Conservation (phyloP, 2,329 filamentous ascomycete genomes). For the Acrodontium crateriforme region DNA sequence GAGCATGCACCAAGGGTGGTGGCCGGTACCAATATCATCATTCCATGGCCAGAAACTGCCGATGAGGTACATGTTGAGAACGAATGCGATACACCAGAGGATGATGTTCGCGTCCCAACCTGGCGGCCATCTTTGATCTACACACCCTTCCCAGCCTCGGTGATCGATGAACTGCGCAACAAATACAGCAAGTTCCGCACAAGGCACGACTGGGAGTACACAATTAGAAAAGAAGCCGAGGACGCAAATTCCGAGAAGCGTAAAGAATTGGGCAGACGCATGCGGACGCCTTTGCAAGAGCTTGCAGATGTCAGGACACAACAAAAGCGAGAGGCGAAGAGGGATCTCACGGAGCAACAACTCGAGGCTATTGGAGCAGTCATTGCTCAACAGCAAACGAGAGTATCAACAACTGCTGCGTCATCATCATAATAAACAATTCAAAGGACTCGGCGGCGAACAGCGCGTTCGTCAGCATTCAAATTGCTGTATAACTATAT, state of each 20-base stretch:
- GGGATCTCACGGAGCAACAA: constrained; percentile 24
- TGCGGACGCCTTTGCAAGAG: constrained; percentile 36
- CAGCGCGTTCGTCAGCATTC: no score
- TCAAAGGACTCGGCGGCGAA: no score
- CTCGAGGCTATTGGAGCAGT: constrained; percentile 29
- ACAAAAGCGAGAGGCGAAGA: constrained; percentile 25
- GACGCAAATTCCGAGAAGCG: constrained; percentile 36
- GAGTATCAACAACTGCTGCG: no score
- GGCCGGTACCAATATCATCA: constrained; percentile 54
- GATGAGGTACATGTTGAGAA: constrained; percentile 5
- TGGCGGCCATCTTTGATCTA: constrained; percentile 66
- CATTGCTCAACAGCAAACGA: constrained; percentile 19
- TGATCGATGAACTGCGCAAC: constrained; percentile 76
- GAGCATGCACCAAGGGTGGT: constrained; percentile 41
- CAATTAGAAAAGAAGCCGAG: constrained; percentile 49
- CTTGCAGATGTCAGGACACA: constrained; percentile 25
- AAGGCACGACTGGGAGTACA: constrained; percentile 61
- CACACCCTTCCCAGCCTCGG: constrained; percentile 62
- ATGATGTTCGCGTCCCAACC: constrained; percentile 62
- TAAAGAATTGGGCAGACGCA: constrained; percentile 24
- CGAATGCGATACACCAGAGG: constrained; percentile 39
- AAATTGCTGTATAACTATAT: no score
- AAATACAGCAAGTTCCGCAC: constrained; percentile 72
- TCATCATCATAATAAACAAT: no score
- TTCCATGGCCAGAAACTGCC: constrained; percentile 59